Base-by-base conservation (phyloP, 116 monocot species). In the Posidonia oceanica region DNA sequence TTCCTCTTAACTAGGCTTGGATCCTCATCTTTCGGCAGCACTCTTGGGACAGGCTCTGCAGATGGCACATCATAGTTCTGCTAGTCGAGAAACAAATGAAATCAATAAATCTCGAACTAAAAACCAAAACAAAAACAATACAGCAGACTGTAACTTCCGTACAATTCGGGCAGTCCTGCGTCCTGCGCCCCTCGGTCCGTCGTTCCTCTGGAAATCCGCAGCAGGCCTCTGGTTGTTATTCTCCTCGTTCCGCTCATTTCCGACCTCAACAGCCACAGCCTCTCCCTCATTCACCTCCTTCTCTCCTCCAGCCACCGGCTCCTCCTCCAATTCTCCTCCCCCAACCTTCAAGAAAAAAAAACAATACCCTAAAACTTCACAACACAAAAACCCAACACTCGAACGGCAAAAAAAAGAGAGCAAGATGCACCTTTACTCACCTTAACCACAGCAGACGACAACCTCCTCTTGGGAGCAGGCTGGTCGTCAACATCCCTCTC, bases 391-490 rank as follows among this genome's bases (percentile, higher is more conserved):
- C 7, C 13, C n/a, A 70, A 48, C 16, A 48, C 40, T 16, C 48
- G 48, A 48, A 4, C 48, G 12, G 7, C 3, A 7, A 48, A 1
- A 18, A 8, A 70, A 74, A 14, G 16, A 38, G 12, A 4, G 22
- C 39, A 71, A 53, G 40, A 54, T 18, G 14, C 18, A 10, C 16
- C 23, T 7, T 54, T 54, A 6, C 61, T 18, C 78, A 96, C 91
- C 71, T 86, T 96, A 39, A 96, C 85, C 39, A 96, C 81, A 42
- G 91, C 86, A 0, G 96, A 96, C 58, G 80, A 85, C 20, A 96
- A 79, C 42, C 96, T 72, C 69, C 91, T 75, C 75, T 96, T 96
- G 2, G 81, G 78, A 1, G 76, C 61, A 36, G 91, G 87, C 72
- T 91, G 84, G 16, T 96, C 91, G 69, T 85, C 91, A 6, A 54